Percentiles rank a stretch among this genome's conserved stretches.
Evolutionary conservation across 371 early-diverging fungal genomes (phyloP).

Genomic region (Umbelopsis sp.): DNA sequence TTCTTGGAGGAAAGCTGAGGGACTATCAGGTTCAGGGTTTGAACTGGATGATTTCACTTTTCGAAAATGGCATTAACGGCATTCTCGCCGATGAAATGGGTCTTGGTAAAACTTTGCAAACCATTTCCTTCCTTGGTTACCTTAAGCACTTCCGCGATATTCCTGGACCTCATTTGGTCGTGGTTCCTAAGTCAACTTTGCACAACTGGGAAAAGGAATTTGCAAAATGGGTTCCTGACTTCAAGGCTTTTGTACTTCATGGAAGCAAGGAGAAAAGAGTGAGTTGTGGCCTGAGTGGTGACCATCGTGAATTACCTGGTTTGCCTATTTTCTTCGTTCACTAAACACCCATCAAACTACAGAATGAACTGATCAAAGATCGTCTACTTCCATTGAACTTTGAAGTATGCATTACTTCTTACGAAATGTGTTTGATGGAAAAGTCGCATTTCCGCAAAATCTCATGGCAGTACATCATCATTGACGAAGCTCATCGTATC

Average conservation of each 20-base stretch:
- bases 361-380: constrained; percentile 61
- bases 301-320: neutral
- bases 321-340: neutral
- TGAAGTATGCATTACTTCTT: constrained; percentile 97
- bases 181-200: constrained; percentile 98
- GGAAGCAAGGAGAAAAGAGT: constrained; percentile 91
- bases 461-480: constrained; percentile 93
- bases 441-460: constrained; percentile 86
- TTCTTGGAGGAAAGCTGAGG: constrained; percentile 87
- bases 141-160: constrained; percentile 81
- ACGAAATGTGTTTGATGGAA: constrained; percentile 96
- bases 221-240: constrained; percentile 90
- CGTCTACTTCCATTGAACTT: constrained; percentile 71
- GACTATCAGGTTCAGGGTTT: constrained; percentile 99
- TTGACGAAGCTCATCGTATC: constrained; percentile 99
- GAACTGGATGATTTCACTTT: constrained; percentile 98
- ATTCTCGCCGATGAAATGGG: constrained; percentile 99
- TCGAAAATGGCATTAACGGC: constrained; percentile 98
- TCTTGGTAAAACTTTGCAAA: constrained; percentile 98
- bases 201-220: constrained; percentile 98
- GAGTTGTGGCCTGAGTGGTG: constrained; percentile 23
- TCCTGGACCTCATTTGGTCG: constrained; percentile 89
- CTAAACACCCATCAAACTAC: constrained; percentile 7
- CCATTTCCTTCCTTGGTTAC: constrained; percentile 95
- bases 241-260: constrained; percentile 91